phyloP scores from a whole-genome alignment of 2,329 filamentous ascomycete species.

The Corynespora cassiicola region DNA sequence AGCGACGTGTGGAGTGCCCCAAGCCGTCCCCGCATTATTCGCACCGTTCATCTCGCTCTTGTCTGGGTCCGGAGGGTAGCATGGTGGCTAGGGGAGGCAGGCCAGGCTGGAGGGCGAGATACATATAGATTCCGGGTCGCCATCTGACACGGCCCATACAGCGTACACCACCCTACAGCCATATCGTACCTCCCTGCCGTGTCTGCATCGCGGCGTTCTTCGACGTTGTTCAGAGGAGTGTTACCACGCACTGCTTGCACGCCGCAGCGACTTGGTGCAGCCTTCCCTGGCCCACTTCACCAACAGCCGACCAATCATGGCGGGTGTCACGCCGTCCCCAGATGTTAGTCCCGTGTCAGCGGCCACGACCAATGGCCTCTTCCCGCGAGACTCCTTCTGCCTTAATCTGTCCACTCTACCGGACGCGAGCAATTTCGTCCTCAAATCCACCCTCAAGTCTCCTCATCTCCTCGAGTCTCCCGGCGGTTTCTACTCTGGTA shows the following conservation, averaged over 20 bases:
- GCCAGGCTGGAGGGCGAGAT: constrained; percentile 15
- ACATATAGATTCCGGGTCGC: constrained; percentile 13
- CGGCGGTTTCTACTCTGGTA: constrained; percentile 39
- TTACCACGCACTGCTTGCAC: constrained; percentile 37
- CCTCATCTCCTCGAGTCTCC: constrained; percentile 47
- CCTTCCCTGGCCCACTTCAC: constrained; percentile 29
- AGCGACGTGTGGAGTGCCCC: constrained; percentile 31
- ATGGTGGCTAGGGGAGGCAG: constrained; percentile 28
- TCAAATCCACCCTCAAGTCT: constrained; percentile 46
- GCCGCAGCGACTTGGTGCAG: constrained; percentile 36
- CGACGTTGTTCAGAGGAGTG: constrained; percentile 21
- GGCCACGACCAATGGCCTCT: constrained; percentile 47
- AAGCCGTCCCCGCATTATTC: constrained; percentile 43
- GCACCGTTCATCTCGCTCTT: constrained; percentile 38
- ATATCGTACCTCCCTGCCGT: constrained; percentile 7
- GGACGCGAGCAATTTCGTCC: constrained; percentile 43
- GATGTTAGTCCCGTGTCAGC: constrained; percentile 52
- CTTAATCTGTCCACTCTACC: constrained; percentile 48
- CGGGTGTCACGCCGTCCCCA: constrained; percentile 47
- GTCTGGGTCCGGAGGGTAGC: too few relatives aligned
- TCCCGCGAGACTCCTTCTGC: constrained; percentile 47
- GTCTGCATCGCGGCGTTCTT: constrained; percentile 12
- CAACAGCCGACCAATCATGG: constrained; percentile 49
- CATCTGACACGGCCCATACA: neutral
- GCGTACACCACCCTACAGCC: constrained; percentile 1